Evolutionary conservation across 306 rosid genomes (phyloP), one percentile per base, ranked within the genome.

Genomic region (Glycine latifolia): DNA sequence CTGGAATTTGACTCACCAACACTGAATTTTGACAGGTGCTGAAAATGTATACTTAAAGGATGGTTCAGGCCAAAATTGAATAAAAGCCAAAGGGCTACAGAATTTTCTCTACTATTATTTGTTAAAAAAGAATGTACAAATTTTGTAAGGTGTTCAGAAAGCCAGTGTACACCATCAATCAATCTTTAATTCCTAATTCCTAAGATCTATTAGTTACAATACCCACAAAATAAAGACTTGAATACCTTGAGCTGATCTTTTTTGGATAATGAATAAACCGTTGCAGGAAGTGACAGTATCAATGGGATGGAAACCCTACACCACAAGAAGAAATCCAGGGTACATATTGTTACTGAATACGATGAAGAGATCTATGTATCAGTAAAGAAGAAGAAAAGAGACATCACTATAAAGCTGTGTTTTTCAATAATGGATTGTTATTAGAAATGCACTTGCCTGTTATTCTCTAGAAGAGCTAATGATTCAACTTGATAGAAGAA

Each of bases 401-500:
- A 20, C 20, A 20, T 20, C 20, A 20, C 20, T 20, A 20, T 66
- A 67, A 67, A 46, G 74, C 10, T 75, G 16, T 35, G 54, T 43
- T 84, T 60, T 61, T 62, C 37, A 66, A 52, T 31, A 17, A 73
- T 20, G 58, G 41, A 37, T 50, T 62, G 73, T 59, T 59, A 37
- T 54, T 56, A 12, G 58, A 79, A 78, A 77, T 78, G 66, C 65
- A 85, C 91, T 89, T 86, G 73, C 99, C 89, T 91, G 82, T 90
- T 96, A 85, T 70, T 91, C 84, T 96, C 98, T 81, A 96, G 84
- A 85, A 84, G 79, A 81, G 98, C 89, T 78, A 96, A 88, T 35
- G 97, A 88, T 77, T 96, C 97, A 76, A 96, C 77, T 87, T 96
- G 99, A 85, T 94, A 65, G 85, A 92, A 96, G 63, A 96, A 92